Conservation (phyloP, 2,329 filamentous ascomycete species). For the Neurospora crassa region DNA sequence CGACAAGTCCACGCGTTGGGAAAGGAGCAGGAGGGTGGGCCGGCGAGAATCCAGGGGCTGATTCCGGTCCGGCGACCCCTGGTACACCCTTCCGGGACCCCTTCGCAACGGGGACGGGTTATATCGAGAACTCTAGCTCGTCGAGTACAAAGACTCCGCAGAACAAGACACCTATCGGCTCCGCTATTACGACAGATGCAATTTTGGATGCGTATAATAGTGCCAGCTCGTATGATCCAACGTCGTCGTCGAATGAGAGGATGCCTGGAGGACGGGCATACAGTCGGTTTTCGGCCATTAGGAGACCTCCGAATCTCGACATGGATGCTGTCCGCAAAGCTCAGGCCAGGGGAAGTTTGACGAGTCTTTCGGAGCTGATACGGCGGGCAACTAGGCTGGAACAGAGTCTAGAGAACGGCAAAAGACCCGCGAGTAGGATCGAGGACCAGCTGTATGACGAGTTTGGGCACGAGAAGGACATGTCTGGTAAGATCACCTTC, state of each 20-base stretch:
- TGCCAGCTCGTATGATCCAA: background rate
- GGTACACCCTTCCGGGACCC: constrained; percentile 26
- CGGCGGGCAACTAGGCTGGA: constrained; percentile 77
- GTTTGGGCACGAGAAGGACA: constrained; percentile 29
- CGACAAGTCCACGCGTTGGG: constrained; percentile 17
- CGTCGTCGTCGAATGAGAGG: background rate
- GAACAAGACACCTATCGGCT: constrained; percentile 9
- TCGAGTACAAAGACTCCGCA: constrained; percentile 27
- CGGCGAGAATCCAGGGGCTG: constrained; percentile 26
- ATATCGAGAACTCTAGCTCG: constrained; percentile 37
- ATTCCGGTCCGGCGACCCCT: constrained; percentile 23
- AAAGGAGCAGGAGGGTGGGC: constrained; percentile 19
- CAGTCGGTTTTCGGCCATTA: constrained; percentile 44
- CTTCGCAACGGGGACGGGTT: constrained; percentile 29
- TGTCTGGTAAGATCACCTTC: constrained; percentile 25
- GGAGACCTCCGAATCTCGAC: constrained; percentile 64
- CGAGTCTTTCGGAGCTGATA: constrained; percentile 86
- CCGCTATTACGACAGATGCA: constrained; percentile 31
- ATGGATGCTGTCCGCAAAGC: constrained; percentile 73
- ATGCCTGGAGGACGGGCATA: constrained; percentile 23
- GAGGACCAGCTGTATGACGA: constrained; percentile 37
- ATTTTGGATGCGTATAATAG: constrained; percentile 40
- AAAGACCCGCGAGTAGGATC: constrained; percentile 49
- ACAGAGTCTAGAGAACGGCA: constrained; percentile 78
- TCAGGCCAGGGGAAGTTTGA: constrained; percentile 79